Evolutionary conservation across 306 rosid species (phyloP).

Genomic region (Neltuma alba): DNA sequence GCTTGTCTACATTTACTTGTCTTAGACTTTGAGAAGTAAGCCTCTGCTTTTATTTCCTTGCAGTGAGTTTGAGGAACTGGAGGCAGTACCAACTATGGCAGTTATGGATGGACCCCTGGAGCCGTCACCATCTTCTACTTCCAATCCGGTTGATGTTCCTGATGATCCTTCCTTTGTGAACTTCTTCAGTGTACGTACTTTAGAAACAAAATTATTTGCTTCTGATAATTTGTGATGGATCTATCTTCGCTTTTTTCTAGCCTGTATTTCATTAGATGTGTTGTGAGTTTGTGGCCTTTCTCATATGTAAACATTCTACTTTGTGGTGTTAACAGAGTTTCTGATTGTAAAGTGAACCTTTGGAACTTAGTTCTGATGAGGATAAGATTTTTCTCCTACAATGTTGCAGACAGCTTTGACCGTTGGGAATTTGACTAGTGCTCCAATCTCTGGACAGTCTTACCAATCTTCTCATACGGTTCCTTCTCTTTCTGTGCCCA

Average conservation of each 20-base stretch:
- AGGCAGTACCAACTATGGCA: constrained; percentile 71
- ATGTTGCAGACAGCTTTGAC: constrained; percentile 59
- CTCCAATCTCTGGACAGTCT: constrained; percentile 48
- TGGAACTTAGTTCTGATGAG: not conserved
- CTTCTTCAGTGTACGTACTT: constrained; percentile 62
- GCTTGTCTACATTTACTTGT: constrained; percentile 8
- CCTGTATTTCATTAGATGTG: constrained; percentile 2
- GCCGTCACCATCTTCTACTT: constrained; percentile 52
- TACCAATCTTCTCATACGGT: constrained; percentile 49
- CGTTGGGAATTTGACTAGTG: constrained; percentile 53
- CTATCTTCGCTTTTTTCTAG: not conserved
- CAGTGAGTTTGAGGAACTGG: constrained; percentile 72
- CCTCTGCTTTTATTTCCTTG: constrained; percentile 33
- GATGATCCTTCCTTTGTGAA: constrained; percentile 67
- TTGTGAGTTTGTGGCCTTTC: not conserved
- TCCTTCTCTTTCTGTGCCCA: constrained; percentile 42
- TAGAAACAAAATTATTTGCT: constrained; percentile 10
- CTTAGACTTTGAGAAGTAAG: constrained; percentile 29
- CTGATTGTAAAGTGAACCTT: not conserved
- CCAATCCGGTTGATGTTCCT: constrained; percentile 55
- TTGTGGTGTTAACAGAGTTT: not conserved
- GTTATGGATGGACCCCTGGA: constrained; percentile 72
- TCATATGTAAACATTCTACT: not conserved
- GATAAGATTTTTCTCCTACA: not conserved
- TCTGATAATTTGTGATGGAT: not conserved